These are phyloP conservation scores for Mortierella sp. DNA, from an alignment of 371 early-diverging fungal species.

Conservation along the genomic window DNA sequence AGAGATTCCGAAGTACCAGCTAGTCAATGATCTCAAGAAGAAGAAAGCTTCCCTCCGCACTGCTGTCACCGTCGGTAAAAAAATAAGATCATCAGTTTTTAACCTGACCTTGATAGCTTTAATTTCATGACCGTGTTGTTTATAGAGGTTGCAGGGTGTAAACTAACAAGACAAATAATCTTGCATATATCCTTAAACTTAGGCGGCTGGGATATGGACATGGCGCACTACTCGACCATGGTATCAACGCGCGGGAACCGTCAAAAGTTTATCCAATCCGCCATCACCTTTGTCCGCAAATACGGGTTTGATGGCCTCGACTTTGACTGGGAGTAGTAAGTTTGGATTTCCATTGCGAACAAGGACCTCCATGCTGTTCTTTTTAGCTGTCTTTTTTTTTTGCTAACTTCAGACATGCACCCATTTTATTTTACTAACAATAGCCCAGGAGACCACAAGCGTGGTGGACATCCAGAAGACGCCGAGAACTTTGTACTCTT, in stretches of 20 bases:
- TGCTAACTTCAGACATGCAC: neutral
- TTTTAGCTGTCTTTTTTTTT: neutral
- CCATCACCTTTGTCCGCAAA: constrained; percentile 30
- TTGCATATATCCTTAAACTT: neutral
- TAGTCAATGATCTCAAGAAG: constrained; percentile 39
- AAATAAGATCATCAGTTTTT: too few relatives aligned
- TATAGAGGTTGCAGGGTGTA: too few relatives aligned
- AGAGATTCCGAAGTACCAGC: constrained; percentile 31
- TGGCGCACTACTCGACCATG: constrained; percentile 55
- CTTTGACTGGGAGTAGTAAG: constrained; percentile 59
- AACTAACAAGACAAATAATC: too few relatives aligned
- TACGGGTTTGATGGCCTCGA: constrained; percentile 50
- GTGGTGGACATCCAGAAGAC: constrained; percentile 37
- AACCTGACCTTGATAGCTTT: too few relatives aligned
- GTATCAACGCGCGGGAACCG: constrained; percentile 46
- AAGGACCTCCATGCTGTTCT: neutral
- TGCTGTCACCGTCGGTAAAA: constrained; percentile 42
- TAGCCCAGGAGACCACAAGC: constrained; percentile 30
- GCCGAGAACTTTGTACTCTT: constrained; percentile 45
- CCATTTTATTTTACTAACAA: neutral
- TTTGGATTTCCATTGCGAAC: neutral
- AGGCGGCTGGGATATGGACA: constrained; percentile 59
- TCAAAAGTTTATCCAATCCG: constrained; percentile 52
- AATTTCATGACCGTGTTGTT: too few relatives aligned
- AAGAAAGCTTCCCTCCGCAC: constrained; percentile 42